Evolutionary conservation across 2,329 filamentous ascomycete species (phyloP).

Genomic region (Botrytis aclada): DNA sequence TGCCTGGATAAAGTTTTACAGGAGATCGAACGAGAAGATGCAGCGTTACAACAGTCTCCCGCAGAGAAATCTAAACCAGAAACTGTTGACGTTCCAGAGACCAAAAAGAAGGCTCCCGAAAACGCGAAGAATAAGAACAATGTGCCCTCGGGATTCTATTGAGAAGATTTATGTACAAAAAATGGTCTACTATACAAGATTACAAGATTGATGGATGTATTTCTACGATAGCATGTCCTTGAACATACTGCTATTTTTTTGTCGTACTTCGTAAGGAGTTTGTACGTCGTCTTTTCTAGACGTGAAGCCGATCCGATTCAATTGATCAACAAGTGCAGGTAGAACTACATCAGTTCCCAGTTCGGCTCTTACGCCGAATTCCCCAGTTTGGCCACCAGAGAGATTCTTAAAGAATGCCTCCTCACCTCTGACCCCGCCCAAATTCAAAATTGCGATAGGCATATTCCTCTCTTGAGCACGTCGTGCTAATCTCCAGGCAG

Average conservation of each 20-base stretch:
- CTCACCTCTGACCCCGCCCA: conserved; percentile 80
- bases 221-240: conserved; percentile 58
- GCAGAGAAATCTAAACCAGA: conserved; percentile 29
- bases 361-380: conserved; percentile 54
- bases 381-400: conserved; percentile 49
- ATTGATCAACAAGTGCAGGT: conserved; percentile 52
- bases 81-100: neutral
- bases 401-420: conserved; percentile 65
- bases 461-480: conserved; percentile 77
- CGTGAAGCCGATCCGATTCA: conserved; percentile 39
- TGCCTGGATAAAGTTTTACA: conserved; percentile 50
- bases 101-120: conserved; percentile 19
- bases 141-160: conserved; percentile 37
- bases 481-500: conserved; percentile 86
- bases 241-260: conserved; percentile 43
- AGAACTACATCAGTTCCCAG: conserved; percentile 56
- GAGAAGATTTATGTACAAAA: conserved; percentile 15
- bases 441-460: conserved; percentile 83
- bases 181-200: conserved; percentile 26
- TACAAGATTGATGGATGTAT: conserved; percentile 27
- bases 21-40: conserved; percentile 64
- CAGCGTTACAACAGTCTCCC: conserved; percentile 40
- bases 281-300: conserved; percentile 35
- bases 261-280: conserved; percentile 25
- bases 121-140: conserved; percentile 26